Base-by-base conservation (phyloP, 2,329 filamentous ascomycete species). In the Pochonia chlamydosporia region DNA sequence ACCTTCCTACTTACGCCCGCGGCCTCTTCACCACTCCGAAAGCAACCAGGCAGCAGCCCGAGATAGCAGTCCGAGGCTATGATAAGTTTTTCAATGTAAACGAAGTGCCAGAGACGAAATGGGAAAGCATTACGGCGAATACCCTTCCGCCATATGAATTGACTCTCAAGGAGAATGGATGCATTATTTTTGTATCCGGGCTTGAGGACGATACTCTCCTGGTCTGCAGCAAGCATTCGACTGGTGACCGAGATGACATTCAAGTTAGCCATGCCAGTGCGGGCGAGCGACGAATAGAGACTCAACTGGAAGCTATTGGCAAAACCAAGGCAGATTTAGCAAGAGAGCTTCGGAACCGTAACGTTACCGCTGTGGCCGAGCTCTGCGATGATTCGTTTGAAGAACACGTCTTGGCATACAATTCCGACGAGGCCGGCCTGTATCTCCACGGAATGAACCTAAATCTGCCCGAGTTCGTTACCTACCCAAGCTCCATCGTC, bases 181-280 rank as follows among this genome's bases (percentile, higher is more conserved):
- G 93, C 67, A 99, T 99, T 66, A 96, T 99, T 56, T 99, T 99
- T 71, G 83, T 99, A 39, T 85, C 90, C 14, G 93, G 91, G 13
- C 74, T 99, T 20, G 88, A 95, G 59, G 91, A 96, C 59, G 91
- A 82, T 30, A 89, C 88, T 2, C 73, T 99, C 9, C 74, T 99
- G 7, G 91, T 99, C n/a, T 97, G 92, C 78, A 97, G 92, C 75
- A 99, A 99, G 63, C 93, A 99, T 65, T 97, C 93, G 1, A 97
- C 91, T 0, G 93, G 93, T 6, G 73, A 81, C 21, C 80, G 92
- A n/a, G 68, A 67, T 20, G 89, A 95, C 61, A 69, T 74, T 5
- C 76, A 82, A 25, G 55, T 87, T 48, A 96, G 89, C 67, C 93
- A 99, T 71, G 89, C 93, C 3, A 75, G 78, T 49, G 89, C 83